Percentiles rank a stretch among this genome's conserved stretches.
Evolutionary conservation across 345 rosid species (phyloP).

Genomic region (Balakata baccata): DNA sequence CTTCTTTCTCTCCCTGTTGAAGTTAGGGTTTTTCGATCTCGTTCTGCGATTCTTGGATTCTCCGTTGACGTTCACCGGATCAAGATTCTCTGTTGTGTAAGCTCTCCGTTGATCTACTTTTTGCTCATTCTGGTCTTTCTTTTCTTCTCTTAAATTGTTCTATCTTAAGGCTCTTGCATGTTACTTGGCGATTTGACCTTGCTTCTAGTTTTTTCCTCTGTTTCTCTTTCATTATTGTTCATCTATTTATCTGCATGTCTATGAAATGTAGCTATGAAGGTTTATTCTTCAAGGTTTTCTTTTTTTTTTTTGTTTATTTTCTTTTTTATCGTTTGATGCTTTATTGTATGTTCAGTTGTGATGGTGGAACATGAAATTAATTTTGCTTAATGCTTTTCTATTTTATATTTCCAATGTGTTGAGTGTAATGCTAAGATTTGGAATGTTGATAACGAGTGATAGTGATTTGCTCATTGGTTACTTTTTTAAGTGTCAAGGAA

Average conservation of each 20-base stretch:
- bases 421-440: constrained; percentile 20
- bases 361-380: neutral
- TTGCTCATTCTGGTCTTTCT: constrained; percentile 1
- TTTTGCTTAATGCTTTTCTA: neutral
- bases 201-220: neutral
- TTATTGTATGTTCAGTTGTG: no score
- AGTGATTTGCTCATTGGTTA: neutral
- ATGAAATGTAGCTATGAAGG: neutral
- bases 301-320: neutral
- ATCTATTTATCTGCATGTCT: neutral
- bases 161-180: neutral
- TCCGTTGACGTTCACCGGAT: constrained; percentile 35
- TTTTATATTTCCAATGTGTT: neutral
- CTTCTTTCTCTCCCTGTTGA: neutral
- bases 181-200: neutral
- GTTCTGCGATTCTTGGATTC: constrained; percentile 20
- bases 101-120: constrained; percentile 36
- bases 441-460: neutral
- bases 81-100: constrained; percentile 54
- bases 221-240: neutral
- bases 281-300: neutral
- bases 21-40: constrained; percentile 50
- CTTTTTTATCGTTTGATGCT: neutral
- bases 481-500: neutral
- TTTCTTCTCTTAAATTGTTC: neutral